Conservation (phyloP, 257 asterid species). For the Ajuga chamaepitys region DNA sequence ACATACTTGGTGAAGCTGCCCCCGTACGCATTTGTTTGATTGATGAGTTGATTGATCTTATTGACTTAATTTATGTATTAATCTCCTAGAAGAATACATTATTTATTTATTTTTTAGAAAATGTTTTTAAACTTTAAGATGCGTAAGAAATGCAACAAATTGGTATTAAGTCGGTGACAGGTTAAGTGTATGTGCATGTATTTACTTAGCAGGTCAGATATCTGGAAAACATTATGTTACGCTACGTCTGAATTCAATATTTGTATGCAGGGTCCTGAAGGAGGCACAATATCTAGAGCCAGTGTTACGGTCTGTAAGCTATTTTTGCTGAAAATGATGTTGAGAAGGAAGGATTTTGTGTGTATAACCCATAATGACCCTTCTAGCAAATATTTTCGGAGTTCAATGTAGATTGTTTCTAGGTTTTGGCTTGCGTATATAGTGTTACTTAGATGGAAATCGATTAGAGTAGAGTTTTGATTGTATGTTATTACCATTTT, state of each 20-base stretch:
- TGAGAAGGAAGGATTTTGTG: neutral
- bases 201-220: neutral
- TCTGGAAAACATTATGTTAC: neutral
- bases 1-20: conserved; percentile 15
- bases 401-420: neutral
- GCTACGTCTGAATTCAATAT: neutral
- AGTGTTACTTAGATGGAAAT: neutral
- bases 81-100: neutral
- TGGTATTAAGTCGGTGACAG: conserved; percentile 7
- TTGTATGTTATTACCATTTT: neutral
- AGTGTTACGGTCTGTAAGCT: neutral
- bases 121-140: neutral
- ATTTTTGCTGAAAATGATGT: neutral
- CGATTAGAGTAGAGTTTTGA: neutral
- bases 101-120: no score
- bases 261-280: conserved; percentile 21
- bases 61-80: conserved; percentile 12
- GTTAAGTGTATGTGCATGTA: neutral
- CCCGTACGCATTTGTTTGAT: neutral
- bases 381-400: neutral
- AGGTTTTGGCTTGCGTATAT: neutral
- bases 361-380: neutral
- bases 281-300: neutral
- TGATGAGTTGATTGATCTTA: conserved; percentile 12
- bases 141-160: conserved; percentile 19